Conservation (phyloP, 2,329 filamentous ascomycete species). For the Myriosclerotinia curreyana region DNA sequence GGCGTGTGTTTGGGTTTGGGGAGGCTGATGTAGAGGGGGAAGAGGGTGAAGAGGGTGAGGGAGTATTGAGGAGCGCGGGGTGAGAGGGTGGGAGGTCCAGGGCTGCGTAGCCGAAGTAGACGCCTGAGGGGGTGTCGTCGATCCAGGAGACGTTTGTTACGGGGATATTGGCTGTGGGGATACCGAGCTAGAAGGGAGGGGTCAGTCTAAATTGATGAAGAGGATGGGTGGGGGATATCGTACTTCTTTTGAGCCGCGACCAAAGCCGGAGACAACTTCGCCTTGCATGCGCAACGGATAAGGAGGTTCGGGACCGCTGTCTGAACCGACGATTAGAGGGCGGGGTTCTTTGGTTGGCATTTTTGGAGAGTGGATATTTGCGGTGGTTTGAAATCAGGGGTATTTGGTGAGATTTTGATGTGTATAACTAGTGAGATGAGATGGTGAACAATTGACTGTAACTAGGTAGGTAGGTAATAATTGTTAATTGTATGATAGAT, state of each 20-base stretch:
- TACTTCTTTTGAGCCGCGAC: constrained; percentile 88
- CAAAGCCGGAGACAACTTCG: constrained; percentile 87
- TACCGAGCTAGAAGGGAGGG: constrained; percentile 65
- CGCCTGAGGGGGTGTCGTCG: constrained; percentile 65
- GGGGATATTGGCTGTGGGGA: constrained; percentile 91
- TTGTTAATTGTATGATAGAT: background rate
- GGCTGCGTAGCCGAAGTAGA: constrained; percentile 91
- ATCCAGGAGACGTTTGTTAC: constrained; percentile 66
- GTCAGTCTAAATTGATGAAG: background rate
- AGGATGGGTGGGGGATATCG: background rate
- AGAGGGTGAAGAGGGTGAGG: constrained; percentile 24
- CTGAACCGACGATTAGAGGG: constrained; percentile 69
- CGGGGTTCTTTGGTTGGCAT: constrained; percentile 42
- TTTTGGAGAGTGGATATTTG: background rate
- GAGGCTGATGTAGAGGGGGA: too few relatives aligned
- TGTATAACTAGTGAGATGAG: background rate
- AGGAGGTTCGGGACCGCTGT: constrained; percentile 69
- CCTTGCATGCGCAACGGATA: constrained; percentile 84
- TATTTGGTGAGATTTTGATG: background rate
- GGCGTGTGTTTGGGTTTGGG: constrained; percentile 37
- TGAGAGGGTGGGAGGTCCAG: constrained; percentile 57
- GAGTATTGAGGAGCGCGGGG: constrained; percentile 36
- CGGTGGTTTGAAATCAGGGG: background rate
- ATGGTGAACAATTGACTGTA: background rate
- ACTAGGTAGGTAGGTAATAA: too few relatives aligned